Percentiles rank a stretch among this genome's conserved stretches.
Conservation (phyloP, 192 early-diverging fungal genomes). For the Powellomyces hirtus region DNA sequence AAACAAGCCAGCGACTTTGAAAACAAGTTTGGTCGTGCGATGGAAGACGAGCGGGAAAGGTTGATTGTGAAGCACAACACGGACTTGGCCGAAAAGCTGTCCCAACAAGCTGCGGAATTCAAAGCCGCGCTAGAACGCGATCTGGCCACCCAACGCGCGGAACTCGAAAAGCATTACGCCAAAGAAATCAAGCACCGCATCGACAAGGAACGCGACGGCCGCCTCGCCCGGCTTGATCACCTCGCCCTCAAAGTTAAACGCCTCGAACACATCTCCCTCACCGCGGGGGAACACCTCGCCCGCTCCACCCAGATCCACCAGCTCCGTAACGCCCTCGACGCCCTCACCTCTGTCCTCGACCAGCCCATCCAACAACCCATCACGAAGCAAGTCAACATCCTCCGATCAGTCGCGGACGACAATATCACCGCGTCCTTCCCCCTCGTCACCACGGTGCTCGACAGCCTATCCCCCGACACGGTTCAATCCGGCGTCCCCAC, state of each 20-base stretch:
- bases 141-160: slow-evolving; percentile 63
- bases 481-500: slow-evolving; percentile 60
- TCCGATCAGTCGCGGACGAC: slow-evolving; percentile 52
- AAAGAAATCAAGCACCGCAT: slow-evolving; percentile 74
- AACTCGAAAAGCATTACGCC: slow-evolving; percentile 70
- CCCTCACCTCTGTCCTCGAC: slow-evolving; percentile 56
- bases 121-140: slow-evolving; percentile 58
- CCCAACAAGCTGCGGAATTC: slow-evolving; percentile 37
- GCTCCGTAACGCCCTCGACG: slow-evolving; percentile 62
- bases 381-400: slow-evolving; percentile 64
- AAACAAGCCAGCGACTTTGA: slow-evolving; percentile 54
- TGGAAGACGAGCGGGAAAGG: slow-evolving; percentile 43
- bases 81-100: slow-evolving; percentile 33
- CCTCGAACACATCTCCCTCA: slow-evolving; percentile 64
- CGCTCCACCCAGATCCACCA: slow-evolving; percentile 60
- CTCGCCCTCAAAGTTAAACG: slow-evolving; percentile 74
- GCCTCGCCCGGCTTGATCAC: slow-evolving; percentile 81
- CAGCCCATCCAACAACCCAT: slow-evolving; percentile 54
- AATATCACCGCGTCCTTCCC: slow-evolving; percentile 39
- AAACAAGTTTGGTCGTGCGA: slow-evolving; percentile 42
- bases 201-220: slow-evolving; percentile 86
- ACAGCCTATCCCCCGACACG: slow-evolving; percentile 39
- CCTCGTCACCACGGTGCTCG: slow-evolving; percentile 34
- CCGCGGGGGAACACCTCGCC: slow-evolving; percentile 68
- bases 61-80: slow-evolving; percentile 55